Percentiles rank a stretch among this genome's conserved stretches.
Evolutionary conservation across 179 eudicot genomes (phyloP).

Genomic region (Beta macrorhiza): DNA sequence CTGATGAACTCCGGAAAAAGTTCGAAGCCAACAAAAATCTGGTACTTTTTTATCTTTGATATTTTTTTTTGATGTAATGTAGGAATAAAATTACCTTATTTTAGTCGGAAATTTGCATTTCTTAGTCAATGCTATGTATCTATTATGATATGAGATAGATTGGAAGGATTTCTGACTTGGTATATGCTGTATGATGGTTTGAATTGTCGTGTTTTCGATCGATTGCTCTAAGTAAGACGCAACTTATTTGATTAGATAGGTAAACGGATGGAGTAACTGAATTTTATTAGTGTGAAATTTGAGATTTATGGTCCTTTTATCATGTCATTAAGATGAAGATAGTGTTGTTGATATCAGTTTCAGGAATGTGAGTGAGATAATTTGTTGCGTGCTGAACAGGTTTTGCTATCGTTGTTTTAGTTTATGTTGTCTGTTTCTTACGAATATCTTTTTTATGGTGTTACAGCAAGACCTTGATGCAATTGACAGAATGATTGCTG

Average conservation of each 20-base stretch:
- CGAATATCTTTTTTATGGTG: neutral
- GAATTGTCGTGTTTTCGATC: neutral
- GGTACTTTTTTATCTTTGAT: conserved; percentile 34
- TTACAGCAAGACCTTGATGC: conserved; percentile 36
- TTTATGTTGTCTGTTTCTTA: neutral
- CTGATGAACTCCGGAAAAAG: conserved; percentile 73
- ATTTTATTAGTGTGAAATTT: neutral
- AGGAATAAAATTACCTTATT: neutral
- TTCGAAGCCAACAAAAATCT: conserved; percentile 80
- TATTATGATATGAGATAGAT: neutral
- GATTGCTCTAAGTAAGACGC: neutral
- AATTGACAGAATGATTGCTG: conserved; percentile 35
- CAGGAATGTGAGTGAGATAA: neutral
- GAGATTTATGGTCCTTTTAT: neutral
- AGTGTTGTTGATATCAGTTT: neutral
- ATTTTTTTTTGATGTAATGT: neutral
- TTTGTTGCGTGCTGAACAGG: neutral
- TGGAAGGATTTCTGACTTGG: neutral
- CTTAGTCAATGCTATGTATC: neutral
- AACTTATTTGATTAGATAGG: neutral
- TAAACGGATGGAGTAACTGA: neutral
- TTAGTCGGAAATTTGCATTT: neutral
- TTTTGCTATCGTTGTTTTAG: neutral
- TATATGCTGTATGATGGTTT: neutral
- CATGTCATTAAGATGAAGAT: neutral